Evolutionary conservation across 2,329 filamentous ascomycete genomes (phyloP).

Genomic region (Juglanconis juglandina): DNA sequence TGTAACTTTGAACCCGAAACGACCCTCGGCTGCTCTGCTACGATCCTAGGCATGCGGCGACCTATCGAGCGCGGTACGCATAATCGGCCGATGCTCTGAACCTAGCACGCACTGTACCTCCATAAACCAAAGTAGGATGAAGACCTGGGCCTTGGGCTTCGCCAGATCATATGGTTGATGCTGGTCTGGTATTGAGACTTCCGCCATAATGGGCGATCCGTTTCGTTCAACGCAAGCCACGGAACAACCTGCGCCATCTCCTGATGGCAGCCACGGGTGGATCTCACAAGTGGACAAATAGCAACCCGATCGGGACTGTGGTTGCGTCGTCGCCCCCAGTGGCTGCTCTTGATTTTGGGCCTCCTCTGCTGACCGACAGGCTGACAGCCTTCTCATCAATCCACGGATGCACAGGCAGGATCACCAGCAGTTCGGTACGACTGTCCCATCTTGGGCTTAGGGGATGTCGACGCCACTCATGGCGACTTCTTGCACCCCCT

Average conservation of each 20-base stretch:
- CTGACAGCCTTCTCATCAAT: conserved; percentile 4
- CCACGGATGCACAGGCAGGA: conserved; percentile 12
- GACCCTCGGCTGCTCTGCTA: conserved; percentile 5
- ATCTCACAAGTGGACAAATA: not conserved
- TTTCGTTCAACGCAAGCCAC: not conserved
- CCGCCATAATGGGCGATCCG: not conserved
- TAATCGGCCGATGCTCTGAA: not conserved
- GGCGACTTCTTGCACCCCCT: conserved; percentile 3
- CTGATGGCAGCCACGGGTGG: not conserved
- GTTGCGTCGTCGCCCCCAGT: not conserved
- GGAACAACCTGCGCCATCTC: not conserved
- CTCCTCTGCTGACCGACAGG: not conserved
- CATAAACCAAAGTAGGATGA: not conserved
- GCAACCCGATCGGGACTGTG: not conserved
- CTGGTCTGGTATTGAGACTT: not conserved
- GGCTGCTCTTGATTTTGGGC: not conserved
- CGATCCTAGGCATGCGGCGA: not conserved
- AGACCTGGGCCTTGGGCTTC: not conserved
- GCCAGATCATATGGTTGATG: not conserved
- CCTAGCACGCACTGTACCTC: not conserved
- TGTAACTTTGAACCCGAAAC: conserved; percentile 10
- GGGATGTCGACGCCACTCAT: conserved; percentile 1
- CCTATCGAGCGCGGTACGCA: conserved; percentile 5
- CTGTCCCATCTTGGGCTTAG: conserved; percentile 11
- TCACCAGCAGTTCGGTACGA: conserved; percentile 11